Percentiles rank a stretch among this genome's conserved stretches.
Conservation (phyloP, 2,329 filamentous ascomycete genomes). For the Aspergillus nomiae region DNA sequence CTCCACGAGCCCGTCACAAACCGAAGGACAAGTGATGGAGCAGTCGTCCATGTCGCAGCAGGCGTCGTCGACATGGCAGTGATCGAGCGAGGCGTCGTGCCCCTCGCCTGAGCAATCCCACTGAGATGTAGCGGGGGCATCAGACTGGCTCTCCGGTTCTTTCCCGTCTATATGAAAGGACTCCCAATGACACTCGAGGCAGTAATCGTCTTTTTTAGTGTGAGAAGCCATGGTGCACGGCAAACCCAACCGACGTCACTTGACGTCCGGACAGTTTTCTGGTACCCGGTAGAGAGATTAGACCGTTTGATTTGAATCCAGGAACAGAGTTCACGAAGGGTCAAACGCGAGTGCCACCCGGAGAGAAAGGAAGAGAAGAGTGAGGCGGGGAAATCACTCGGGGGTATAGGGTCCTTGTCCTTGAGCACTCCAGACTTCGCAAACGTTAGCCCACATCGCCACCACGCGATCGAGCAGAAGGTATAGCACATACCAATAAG, state of each 20-base stretch:
- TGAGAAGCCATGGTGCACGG: constrained; percentile 34
- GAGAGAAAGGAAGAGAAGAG: neutral
- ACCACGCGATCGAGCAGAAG: constrained; percentile 1
- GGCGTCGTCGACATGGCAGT: constrained; percentile 34
- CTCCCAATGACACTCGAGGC: constrained; percentile 47
- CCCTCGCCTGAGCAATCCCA: constrained; percentile 35
- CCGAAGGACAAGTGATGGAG: constrained; percentile 39
- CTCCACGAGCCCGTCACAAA: constrained; percentile 45
- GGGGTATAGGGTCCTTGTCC: constrained; percentile 1
- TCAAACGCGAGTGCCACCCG: neutral
- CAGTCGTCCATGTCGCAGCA: constrained; percentile 45
- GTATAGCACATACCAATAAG: constrained; percentile 15
- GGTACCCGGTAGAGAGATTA: neutral
- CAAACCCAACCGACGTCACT: neutral
- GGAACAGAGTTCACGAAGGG: neutral
- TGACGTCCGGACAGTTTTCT: neutral
- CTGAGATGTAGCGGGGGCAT: constrained; percentile 22
- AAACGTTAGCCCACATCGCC: constrained; percentile 6
- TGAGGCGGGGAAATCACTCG: constrained; percentile 4
- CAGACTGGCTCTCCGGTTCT: constrained; percentile 25
- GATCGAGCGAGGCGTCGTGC: constrained; percentile 27
- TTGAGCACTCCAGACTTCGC: constrained; percentile 1
- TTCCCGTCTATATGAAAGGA: constrained; percentile 38
- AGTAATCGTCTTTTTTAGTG: constrained; percentile 36
- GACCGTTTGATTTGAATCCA: neutral